Evolutionary conservation across 306 rosid species (phyloP).

Genomic region (Lupinus albus): DNA sequence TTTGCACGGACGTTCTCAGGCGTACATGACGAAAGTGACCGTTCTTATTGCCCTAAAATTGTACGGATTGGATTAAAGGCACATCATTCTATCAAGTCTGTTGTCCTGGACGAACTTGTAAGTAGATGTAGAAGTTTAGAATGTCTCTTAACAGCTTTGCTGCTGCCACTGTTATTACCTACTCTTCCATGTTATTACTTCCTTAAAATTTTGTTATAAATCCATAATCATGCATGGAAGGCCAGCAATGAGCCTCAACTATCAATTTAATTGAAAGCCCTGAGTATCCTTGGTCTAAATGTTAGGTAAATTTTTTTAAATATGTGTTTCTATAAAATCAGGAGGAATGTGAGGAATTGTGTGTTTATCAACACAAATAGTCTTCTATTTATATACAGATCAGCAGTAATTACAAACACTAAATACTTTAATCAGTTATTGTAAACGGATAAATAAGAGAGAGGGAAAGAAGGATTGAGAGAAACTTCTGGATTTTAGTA

Average conservation of each 20-base stretch:
- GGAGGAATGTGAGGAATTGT: neutral
- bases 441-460: too few species aligned
- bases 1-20: conserved; percentile 55
- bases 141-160: conserved; percentile 30
- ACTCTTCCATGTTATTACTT: conserved; percentile 26
- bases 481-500: too few species aligned
- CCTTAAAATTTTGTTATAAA: conserved; percentile 31
- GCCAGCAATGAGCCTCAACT: conserved; percentile 18
- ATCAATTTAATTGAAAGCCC: conserved; percentile 25
- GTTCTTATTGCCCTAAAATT: conserved; percentile 74
- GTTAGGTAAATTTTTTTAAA: conserved; percentile 23
- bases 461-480: too few species aligned
- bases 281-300: conserved; percentile 1
- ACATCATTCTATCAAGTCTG: conserved; percentile 88
- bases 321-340: conserved; percentile 12
- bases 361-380: neutral
- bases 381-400: too few species aligned
- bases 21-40: conserved; percentile 85
- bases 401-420: too few species aligned
- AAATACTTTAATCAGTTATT: too few species aligned
- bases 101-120: conserved; percentile 82
- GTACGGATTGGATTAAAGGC: conserved; percentile 88
- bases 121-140: conserved; percentile 43
- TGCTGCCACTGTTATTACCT: conserved; percentile 21
- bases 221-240: conserved; percentile 27